Evolutionary conservation across 495 filamentous ascomycete species (phyloP), one percentile per base, ranked within the genome.

Genomic region (Penicillium turbatum): DNA sequence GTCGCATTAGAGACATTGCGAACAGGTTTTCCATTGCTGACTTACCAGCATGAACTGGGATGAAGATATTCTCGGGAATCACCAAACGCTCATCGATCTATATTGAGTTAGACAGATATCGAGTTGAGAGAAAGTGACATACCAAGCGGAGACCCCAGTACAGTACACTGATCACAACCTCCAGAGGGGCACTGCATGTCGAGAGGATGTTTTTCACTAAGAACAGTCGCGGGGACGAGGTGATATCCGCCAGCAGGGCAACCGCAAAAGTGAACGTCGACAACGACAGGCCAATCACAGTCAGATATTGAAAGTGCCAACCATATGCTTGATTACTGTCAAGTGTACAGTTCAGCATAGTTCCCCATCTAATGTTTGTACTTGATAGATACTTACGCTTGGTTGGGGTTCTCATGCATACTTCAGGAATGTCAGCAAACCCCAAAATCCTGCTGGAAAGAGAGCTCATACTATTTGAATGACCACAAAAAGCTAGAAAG

Each of bases 251-350:
- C 27, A 91, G 68, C n/a, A 90, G 65, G 7, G 81, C 92, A 55
- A 81, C 67, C 19, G 72, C 56, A 66, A 93, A 92, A 34, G 89
- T 89, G 42, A 81, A 51, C 13, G 84, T 80, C 3, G 89, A 78
- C 34, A 93, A 68, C 2, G 78, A 69, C 11, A 95, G 79, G 26
- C 89, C 90, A 59, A 95, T 83, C 56, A 95, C 90, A 49, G 89
- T 95, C 42, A 92, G 73, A 69, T 87, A 92, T 70, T 92, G 88
- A 60, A 86, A 86, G 65, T 92, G 87, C 79, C 88, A 91, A 19
- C 89, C 90, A 63, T 86, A 93, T 17, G 86, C 81, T 11, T 81
- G 73, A 55, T 84, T 85, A 46, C 86, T 83, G 41, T 56, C 15
- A 6, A 44, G 11, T 29, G 1, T 30, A 15, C n/a, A 29, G 29